A percentile compares a stretch with the other conserved stretches of the same genome.
These are phyloP conservation scores for Triticum turgidum DNA, from an alignment of 176 grass and related monocot species.

Conservation along the genomic window DNA sequence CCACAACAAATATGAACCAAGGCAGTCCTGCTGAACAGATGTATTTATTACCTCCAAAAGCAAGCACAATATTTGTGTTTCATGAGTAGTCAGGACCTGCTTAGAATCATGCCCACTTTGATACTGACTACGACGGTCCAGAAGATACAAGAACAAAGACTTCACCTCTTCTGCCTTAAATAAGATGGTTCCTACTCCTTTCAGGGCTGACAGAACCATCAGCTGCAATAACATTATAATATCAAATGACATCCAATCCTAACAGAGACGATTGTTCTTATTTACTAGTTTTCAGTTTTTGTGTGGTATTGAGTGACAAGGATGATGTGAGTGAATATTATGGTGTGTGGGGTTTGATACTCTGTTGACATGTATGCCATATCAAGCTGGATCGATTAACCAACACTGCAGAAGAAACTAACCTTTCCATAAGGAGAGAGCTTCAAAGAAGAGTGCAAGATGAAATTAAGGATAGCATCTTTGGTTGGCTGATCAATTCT, in stretches of 20 bases:
- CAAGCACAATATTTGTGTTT: constrained; percentile 76
- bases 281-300: constrained; percentile 16
- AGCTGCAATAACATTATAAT: constrained; percentile 50
- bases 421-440: constrained; percentile 84
- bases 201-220: constrained; percentile 67
- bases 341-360: background rate
- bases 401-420: constrained; percentile 31
- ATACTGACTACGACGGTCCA: constrained; percentile 45
- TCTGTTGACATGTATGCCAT: background rate
- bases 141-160: constrained; percentile 57
- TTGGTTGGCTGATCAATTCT: constrained; percentile 73
- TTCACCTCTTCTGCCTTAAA: constrained; percentile 62
- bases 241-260: background rate
- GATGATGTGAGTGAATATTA: background rate
- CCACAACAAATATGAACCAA: constrained; percentile 14
- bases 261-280: constrained; percentile 2
- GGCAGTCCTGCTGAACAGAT: background rate
- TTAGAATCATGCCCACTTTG: constrained; percentile 30
- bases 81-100: constrained; percentile 50
- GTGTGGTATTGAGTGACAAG: background rate
- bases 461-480: constrained; percentile 59
- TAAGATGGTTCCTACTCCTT: constrained; percentile 82
- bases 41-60: constrained; percentile 85
- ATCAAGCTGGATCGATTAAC: background rate
- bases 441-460: constrained; percentile 68